Evolutionary conservation across 1,284 basidiomycete genomes (phyloP), one percentile per base, ranked within the genome.

Genomic region (Naganishia liquefaciens): DNA sequence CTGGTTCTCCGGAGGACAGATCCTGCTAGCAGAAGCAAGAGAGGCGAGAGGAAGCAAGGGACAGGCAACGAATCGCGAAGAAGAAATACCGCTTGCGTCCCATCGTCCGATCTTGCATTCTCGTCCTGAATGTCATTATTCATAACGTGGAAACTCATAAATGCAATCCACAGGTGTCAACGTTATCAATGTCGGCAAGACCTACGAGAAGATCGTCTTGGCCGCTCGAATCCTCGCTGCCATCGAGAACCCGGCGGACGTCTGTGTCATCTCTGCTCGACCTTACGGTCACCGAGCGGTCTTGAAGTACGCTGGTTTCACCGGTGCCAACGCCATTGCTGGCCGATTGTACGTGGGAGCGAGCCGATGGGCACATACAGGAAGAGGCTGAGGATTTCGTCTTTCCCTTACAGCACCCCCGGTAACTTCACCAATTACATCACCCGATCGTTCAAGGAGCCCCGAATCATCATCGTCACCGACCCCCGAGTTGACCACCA

Each of bases 341-440:
- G 95, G 95, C 76, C 92, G 95, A 76, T 98, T 99, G 67, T 68
- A 61, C 43, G 67, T 63, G 1, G 52, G 17, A 44, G 37, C n/a
- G 25, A 10, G 23, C 19, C 23, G 28, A 62, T n/a, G 13, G 15
- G 19, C 5, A 19, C 15, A 37, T 58, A 49, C 15, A 49, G 2
- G 25, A 42, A 44, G 27, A 21, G 17, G 42, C 27, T 44, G 25
- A 52, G 53, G 40, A 9, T 33, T 15, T 23, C 30, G 33, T 50
- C 23, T 44, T 39, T 17, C 40, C 27, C 23, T 7, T 25, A 40
- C 52, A 65, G 67, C 85, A 99, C 95, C 73, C 95, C 95, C 75
- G 96, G 96, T 85, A 90, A 87, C 75, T 93, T 94, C 85, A 99
- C 95, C 80, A 99, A 99, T 85, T 98, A 98, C 85, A 96, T 97